phyloP scores from a whole-genome alignment of 192 early-diverging fungal species.

The Umbelopsis ramanniana region DNA sequence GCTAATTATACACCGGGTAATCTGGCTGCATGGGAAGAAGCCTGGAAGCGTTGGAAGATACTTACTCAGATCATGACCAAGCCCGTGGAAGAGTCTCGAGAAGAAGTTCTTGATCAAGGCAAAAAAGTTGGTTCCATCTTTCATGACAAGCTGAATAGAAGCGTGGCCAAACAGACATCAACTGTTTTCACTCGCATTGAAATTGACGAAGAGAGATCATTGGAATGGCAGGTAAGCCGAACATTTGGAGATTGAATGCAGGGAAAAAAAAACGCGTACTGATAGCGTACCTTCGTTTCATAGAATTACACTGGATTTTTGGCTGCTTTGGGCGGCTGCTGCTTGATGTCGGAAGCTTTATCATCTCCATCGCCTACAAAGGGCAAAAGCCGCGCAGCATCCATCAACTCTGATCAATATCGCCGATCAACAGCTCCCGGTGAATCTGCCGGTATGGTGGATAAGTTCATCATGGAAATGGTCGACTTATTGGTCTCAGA shows the following conservation, averaged over 20 bases:
- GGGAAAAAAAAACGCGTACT: not conserved
- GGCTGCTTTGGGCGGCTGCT: slow-evolving; percentile 78
- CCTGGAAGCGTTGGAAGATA: slow-evolving; percentile 74
- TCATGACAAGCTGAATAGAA: slow-evolving; percentile 22
- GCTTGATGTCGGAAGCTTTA: slow-evolving; percentile 45
- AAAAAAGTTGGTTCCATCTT: slow-evolving; percentile 20
- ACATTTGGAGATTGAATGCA: too few species aligned
- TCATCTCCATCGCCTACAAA: slow-evolving; percentile 23
- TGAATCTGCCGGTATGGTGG: slow-evolving; percentile 54
- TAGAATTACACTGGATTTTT: slow-evolving; percentile 84
- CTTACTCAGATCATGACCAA: slow-evolving; percentile 49
- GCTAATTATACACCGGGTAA: slow-evolving; percentile 71
- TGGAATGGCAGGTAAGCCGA: slow-evolving; percentile 61
- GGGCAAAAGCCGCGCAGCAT: slow-evolving; percentile 3
- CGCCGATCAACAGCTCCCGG: slow-evolving; percentile 24
- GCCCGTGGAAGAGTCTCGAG: slow-evolving; percentile 39
- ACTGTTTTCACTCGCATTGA: slow-evolving; percentile 34
- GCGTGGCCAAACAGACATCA: not conserved
- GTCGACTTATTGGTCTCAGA: slow-evolving; percentile 77
- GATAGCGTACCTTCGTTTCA: not conserved
- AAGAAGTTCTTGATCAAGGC: slow-evolving; percentile 25
- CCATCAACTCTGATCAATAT: slow-evolving; percentile 6
- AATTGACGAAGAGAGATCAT: slow-evolving; percentile 43
- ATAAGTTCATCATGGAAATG: slow-evolving; percentile 75
- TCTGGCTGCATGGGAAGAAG: slow-evolving; percentile 83